phyloP scores from a whole-genome alignment of 2,329 filamentous ascomycete species.

The Phaeosphaeriaceae sp. region DNA sequence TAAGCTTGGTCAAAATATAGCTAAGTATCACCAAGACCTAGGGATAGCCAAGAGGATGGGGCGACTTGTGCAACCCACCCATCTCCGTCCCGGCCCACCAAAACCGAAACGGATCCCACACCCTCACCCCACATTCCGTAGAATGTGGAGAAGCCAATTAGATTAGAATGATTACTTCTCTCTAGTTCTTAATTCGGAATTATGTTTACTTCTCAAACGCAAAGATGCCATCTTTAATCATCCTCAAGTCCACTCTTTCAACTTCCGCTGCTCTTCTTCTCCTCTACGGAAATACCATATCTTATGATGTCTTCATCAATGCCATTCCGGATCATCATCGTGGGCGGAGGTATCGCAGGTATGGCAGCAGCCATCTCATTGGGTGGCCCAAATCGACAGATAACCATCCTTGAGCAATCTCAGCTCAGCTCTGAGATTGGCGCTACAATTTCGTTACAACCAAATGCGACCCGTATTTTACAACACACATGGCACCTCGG shows the following conservation, averaged over 20 bases:
- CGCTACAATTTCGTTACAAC: slow-evolving; percentile 52
- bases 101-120: background rate
- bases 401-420: slow-evolving; percentile 44
- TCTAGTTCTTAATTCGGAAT: background rate
- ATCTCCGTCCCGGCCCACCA: background rate
- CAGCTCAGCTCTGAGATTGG: slow-evolving; percentile 47
- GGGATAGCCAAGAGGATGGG: background rate
- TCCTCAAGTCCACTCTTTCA: slow-evolving; percentile 1
- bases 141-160: background rate
- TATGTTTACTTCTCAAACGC: too few relatives aligned
- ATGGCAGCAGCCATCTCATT: slow-evolving; percentile 26
- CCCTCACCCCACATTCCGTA: background rate
- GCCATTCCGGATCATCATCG: slow-evolving; percentile 41
- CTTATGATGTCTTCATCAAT: slow-evolving; percentile 18
- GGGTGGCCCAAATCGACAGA: slow-evolving; percentile 41
- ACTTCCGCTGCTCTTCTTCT: background rate
- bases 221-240: background rate
- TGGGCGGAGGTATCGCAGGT: slow-evolving; percentile 32
- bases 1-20: background rate
- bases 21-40: background rate
- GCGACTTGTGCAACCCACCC: background rate
- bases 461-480: slow-evolving; percentile 50
- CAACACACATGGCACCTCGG: slow-evolving; percentile 38
- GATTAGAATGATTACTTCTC: background rate
- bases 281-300: background rate